These are phyloP conservation scores for Colletotrichum lentis DNA, from an alignment of 2,329 filamentous ascomycete species.

Conservation along the genomic window DNA sequence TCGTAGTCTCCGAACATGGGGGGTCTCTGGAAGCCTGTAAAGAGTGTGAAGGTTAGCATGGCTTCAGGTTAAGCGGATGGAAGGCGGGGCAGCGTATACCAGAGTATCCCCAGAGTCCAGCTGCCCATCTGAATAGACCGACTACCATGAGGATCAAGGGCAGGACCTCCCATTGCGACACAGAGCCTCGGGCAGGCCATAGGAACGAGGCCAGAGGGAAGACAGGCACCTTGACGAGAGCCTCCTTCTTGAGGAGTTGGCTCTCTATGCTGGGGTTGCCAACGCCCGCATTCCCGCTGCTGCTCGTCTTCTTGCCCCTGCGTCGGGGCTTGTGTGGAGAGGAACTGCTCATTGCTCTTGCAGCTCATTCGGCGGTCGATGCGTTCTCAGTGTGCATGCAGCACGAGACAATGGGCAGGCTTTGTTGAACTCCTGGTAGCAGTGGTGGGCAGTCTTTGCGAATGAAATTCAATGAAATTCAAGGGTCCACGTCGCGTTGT, in stretches of 20 bases:
- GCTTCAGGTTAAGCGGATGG: neutral
- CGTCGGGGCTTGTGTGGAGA: constrained; percentile 68
- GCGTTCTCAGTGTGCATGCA: constrained; percentile 10
- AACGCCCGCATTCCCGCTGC: constrained; percentile 16
- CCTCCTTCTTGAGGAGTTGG: constrained; percentile 49
- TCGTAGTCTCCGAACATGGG: constrained; percentile 98
- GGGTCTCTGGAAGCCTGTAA: constrained; percentile 75
- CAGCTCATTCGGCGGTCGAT: constrained; percentile 38
- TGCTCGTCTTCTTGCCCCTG: constrained; percentile 61
- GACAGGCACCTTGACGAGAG: constrained; percentile 68
- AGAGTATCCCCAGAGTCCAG: constrained; percentile 93
- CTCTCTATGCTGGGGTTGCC: constrained; percentile 6
- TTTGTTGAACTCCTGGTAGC: constrained; percentile 21
- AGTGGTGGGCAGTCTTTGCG: neutral
- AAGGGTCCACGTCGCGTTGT: constrained; percentile 37
- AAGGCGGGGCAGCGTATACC: constrained; percentile 59
- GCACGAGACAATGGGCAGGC: constrained; percentile 13
- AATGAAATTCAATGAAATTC: constrained; percentile 10
- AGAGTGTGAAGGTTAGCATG: constrained; percentile 31
- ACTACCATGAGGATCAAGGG: constrained; percentile 87
- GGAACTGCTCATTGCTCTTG: constrained; percentile 59
- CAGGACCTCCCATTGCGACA: constrained; percentile 91
- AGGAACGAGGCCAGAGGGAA: constrained; percentile 95
- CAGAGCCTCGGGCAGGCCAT: constrained; percentile 84
- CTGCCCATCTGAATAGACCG: constrained; percentile 93